Evolutionary conservation across 208 protist species (phyloP), one percentile per base, ranked within the genome.

Genomic region (Giardia duodenalis): DNA sequence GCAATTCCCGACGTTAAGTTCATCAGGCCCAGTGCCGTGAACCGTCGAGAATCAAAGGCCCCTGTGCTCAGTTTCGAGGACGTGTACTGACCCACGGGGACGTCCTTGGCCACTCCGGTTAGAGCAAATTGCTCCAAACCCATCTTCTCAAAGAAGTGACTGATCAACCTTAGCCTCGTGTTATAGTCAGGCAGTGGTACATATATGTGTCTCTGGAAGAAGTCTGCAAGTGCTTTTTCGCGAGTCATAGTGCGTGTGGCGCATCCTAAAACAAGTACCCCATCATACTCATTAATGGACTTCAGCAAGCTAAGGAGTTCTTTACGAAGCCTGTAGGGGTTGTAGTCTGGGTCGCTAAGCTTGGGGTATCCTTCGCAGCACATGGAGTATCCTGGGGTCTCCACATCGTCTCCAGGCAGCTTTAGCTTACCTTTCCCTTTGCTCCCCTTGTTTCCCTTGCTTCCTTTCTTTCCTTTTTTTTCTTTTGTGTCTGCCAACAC

Each of bases 141-240:
- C 42, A 91, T 4, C 2, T n/a, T 1, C 10, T 0, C 47, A 1
- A 91, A 47, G n/a, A 47, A 91, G 10, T 91, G 10, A 45, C 88
- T 91, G 43, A 91, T 3, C 44, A 91, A 45, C 46, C 47, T 46
- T 30, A 91, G n/a, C 1, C 88, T n/a, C 88, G 45, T 2, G 46
- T 2, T 47, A 45, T 91, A 91, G 88, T 91, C 88, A 1, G 88
- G 88, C 2, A 91, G 88, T 1, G 2, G 44, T 30, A 91, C 1
- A 45, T 91, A 91, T 2, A 91, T 48, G 10, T 47, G 4, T 45
- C 1, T n/a, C 2, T 3, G 42, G 88, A 91, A 91, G 88, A 67
- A 47, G n/a, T 91, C 88, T 2, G 44, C 88, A 45, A 91, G 88
- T 1, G 88, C 43, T n/a, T 91, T 91, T n/a, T 91, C 88, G 2